Base-by-base conservation (phyloP, 768 basidiomycete species). In the Ramaria sp. region DNA sequence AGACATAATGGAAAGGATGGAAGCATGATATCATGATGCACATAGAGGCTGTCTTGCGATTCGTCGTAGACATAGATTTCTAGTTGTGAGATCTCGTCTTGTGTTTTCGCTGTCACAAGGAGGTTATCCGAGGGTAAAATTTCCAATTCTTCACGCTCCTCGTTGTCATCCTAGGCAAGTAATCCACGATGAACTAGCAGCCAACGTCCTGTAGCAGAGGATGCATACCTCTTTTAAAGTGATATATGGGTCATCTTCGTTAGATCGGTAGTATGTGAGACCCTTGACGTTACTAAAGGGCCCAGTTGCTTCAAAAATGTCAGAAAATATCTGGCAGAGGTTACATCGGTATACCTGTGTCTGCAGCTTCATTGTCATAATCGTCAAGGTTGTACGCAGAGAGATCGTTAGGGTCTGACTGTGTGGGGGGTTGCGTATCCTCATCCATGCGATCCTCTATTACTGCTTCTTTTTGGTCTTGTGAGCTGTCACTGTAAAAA, bases 11-110 rank as follows among this genome's bases (percentile, higher is more conserved):
- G 96, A 70, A 97, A 93, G 62, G 91, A 91, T 61, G 95, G 93
- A 31, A 99, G 80, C 84, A 99, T 91, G 68, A 97, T 78, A 69
- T 99, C 96, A 70, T 99, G 96, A 68, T 98, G 96, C 39, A 87
- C 88, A 67, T 93, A 98, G 43, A 98, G 80, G 67, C 91, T 91
- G 67, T 93, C 91, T 72, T 88, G 75, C 0, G 81, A 76, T 66
- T 95, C 92, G 68, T 97, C 92, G 71, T 96, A 98, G 64, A 97
- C 85, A 71, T 95, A 95, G 62, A 96, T 78, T 68, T 98, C 95
- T 54, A 98, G 79, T 61, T 96, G 92, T 1, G 94, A 94, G 54
- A 98, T 81, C 61, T 98, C 93, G 70, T 97, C 93, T 66, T 94
- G 91, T 0, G 95, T 97, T 81, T 93, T 94, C 34, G 94, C 94